Evolutionary conservation across 2,329 filamentous ascomycete species (phyloP).

Genomic region (Epicoccum nigrum): DNA sequence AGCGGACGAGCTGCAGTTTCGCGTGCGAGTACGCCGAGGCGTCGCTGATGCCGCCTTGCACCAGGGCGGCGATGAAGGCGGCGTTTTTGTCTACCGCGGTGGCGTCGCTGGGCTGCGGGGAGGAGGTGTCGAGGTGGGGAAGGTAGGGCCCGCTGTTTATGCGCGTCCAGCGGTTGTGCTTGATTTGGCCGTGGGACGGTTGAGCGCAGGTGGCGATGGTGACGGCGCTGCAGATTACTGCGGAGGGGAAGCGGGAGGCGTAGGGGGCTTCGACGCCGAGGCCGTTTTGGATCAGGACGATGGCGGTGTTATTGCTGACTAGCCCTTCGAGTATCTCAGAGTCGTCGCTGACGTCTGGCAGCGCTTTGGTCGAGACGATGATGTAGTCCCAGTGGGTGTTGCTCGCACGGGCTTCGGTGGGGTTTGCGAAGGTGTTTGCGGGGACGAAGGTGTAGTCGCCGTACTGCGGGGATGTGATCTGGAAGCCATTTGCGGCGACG

Average conservation of each 20-base stretch:
- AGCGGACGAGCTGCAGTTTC: constrained; percentile 71
- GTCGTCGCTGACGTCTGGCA: constrained; percentile 69
- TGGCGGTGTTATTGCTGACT: constrained; percentile 59
- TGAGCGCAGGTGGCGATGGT: constrained; percentile 74
- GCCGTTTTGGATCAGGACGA: constrained; percentile 74
- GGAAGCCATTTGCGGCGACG: constrained; percentile 67
- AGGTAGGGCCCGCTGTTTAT: constrained; percentile 73
- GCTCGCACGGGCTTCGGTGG: constrained; percentile 60
- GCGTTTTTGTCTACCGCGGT: constrained; percentile 54
- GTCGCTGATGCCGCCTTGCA: constrained; percentile 68
- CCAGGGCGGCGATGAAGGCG: constrained; percentile 61
- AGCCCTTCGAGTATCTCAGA: constrained; percentile 66
- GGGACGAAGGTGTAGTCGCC: constrained; percentile 70
- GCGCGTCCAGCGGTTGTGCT: constrained; percentile 76
- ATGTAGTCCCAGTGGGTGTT: constrained; percentile 66
- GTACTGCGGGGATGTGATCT: constrained; percentile 69
- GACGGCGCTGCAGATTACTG: constrained; percentile 69
- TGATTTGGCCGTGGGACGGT: constrained; percentile 65
- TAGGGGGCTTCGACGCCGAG: constrained; percentile 74
- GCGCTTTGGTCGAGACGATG: constrained; percentile 72
- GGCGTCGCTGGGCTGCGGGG: constrained; percentile 25
- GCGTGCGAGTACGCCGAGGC: constrained; percentile 68
- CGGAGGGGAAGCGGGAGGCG: constrained; percentile 63
- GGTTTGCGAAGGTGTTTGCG: constrained; percentile 66
- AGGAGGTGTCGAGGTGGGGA: constrained; percentile 52